phyloP scores from a whole-genome alignment of 495 filamentous ascomycete genomes.

The Daldinia loculata region DNA sequence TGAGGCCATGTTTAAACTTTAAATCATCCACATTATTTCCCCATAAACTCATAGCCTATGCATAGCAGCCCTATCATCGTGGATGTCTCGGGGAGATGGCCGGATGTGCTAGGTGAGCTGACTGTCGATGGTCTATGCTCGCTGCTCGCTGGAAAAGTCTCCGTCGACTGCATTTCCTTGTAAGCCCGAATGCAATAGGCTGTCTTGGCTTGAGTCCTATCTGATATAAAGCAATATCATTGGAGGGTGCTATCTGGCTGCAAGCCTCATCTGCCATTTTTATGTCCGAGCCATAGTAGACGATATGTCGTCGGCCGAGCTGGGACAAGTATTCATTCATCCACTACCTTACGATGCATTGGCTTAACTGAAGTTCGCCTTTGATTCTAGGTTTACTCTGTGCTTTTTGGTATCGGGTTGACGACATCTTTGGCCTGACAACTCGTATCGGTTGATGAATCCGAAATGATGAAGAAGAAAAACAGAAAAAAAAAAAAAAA shows the following conservation, averaged over 20 bases:
- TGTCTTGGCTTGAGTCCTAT: conserved; percentile 28
- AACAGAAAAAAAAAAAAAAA: conserved; percentile 1
- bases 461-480: conserved; percentile 26
- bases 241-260: conserved; percentile 27
- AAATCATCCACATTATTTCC: conserved; percentile 25
- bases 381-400: background rate
- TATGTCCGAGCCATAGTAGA: conserved; percentile 26
- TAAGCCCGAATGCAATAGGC: conserved; percentile 36
- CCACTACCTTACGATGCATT: background rate
- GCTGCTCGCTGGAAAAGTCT: conserved; percentile 26
- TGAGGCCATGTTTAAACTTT: conserved; percentile 22
- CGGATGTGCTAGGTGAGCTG: conserved; percentile 20
- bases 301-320: conserved; percentile 16
- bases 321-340: conserved; percentile 6
- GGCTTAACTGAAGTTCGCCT: background rate
- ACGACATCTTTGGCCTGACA: conserved; percentile 10
- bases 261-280: conserved; percentile 35
- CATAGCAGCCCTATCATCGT: conserved; percentile 23
- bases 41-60: conserved; percentile 8
- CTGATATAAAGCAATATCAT: conserved; percentile 21
- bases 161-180: conserved; percentile 32
- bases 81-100: conserved; percentile 30
- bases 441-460: conserved; percentile 26
- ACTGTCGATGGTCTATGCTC: conserved; percentile 5
- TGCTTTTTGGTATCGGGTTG: background rate